Evolutionary conservation across 768 basidiomycete species (phyloP).

Genomic region (Gymnopilus junonius): DNA sequence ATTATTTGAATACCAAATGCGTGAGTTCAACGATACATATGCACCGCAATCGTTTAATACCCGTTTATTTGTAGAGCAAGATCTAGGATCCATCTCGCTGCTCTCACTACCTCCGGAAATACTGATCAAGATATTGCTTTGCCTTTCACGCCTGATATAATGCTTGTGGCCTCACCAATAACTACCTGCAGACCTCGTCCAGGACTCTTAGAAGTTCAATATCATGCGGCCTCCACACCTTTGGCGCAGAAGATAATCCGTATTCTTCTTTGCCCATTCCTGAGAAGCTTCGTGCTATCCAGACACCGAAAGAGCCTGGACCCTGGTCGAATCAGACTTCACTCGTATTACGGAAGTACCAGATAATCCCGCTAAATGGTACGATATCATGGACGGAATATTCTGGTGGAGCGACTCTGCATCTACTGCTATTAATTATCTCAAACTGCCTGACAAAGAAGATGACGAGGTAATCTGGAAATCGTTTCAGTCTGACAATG

Average conservation of each 20-base stretch:
- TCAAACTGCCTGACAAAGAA: conserved; percentile 1
- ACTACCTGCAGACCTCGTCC: background rate
- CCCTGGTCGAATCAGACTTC: background rate
- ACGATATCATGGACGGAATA: background rate
- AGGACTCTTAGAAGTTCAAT: background rate
- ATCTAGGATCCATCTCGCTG: background rate
- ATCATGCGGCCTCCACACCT: background rate
- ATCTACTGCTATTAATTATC: background rate
- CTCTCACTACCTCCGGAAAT: background rate
- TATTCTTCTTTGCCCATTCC: background rate
- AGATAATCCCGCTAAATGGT: background rate
- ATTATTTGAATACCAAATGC: too few species aligned
- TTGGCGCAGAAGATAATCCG: background rate
- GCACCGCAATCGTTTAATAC: too few species aligned
- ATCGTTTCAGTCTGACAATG: background rate
- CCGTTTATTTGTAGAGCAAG: background rate
- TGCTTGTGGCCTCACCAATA: background rate
- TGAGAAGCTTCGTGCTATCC: background rate
- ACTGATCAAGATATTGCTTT: background rate
- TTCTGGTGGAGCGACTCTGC: background rate
- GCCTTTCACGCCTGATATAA: background rate
- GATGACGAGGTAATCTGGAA: conserved; percentile 7
- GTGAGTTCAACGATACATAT: too few species aligned
- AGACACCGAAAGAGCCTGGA: background rate
- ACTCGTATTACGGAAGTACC: background rate